A percentile compares a stretch with the other conserved stretches of the same genome.
phyloP scores from a whole-genome alignment of 306 rosid genomes.

The Medicago ruthenica region DNA sequence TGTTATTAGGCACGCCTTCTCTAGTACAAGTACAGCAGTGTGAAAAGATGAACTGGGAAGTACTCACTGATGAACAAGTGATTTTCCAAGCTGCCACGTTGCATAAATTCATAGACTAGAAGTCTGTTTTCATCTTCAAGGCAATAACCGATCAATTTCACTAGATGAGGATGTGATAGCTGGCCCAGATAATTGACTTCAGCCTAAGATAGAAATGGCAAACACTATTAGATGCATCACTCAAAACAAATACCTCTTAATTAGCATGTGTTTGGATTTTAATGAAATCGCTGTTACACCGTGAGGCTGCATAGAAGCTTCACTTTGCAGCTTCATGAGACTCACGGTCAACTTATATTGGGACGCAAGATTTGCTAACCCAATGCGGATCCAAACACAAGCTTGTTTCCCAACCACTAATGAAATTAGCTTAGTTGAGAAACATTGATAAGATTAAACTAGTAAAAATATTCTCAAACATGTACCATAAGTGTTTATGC shows the following conservation, averaged over 20 bases:
- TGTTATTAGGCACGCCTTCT: constrained; percentile 23
- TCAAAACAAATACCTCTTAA: no score
- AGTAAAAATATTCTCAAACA: constrained; percentile 16
- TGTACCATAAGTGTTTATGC: no score
- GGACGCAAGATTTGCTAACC: no score
- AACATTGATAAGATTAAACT: constrained; percentile 6
- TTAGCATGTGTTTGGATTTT: no score
- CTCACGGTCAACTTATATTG: no score
- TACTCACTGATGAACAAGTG: constrained; percentile 75
- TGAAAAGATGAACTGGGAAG: constrained; percentile 12
- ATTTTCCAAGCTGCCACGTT: constrained; percentile 79
- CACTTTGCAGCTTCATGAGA: no score
- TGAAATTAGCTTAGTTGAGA: constrained; percentile 27
- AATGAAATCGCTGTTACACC: no score
- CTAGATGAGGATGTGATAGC: constrained; percentile 68
- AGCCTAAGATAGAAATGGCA: constrained; percentile 40
- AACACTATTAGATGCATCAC: no score
- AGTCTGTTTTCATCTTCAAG: constrained; percentile 64
- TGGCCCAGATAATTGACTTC: constrained; percentile 68
- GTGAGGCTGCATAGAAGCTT: no score
- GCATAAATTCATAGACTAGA: constrained; percentile 70
- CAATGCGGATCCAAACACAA: no score
- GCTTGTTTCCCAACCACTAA: no score
- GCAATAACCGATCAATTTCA: constrained; percentile 68
- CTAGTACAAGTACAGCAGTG: constrained; percentile 32